Percentiles rank a stretch among this genome's conserved stretches.
Conservation (phyloP, 1,139 yeast genomes). For the Blastobotrys arbuscula region DNA sequence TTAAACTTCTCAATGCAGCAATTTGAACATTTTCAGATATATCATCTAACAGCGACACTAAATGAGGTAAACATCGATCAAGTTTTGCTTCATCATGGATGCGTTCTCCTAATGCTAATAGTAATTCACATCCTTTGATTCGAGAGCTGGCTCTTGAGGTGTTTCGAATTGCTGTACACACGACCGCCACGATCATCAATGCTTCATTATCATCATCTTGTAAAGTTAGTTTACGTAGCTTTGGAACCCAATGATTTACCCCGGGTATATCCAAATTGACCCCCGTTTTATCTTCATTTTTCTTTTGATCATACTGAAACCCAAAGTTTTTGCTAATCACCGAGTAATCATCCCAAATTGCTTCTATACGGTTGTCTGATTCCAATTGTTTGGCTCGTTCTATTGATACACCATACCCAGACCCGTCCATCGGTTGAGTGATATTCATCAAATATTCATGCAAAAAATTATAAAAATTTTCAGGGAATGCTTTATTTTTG, state of each 20-base stretch:
- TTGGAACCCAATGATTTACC: slow-evolving; percentile 29
- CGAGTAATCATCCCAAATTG: slow-evolving; percentile 53
- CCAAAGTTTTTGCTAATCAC: slow-evolving; percentile 46
- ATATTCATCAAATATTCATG: slow-evolving; percentile 58
- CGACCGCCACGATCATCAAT: slow-evolving; percentile 55
- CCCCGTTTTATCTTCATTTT: slow-evolving; percentile 18
- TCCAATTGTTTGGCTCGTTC: slow-evolving; percentile 34
- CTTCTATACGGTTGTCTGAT: slow-evolving; percentile 57
- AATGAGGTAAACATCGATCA: slow-evolving; percentile 78
- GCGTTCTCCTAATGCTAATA: slow-evolving; percentile 70
- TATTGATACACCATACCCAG: not conserved
- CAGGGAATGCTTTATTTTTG: slow-evolving; percentile 54
- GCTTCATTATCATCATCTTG: slow-evolving; percentile 45
- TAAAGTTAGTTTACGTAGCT: slow-evolving; percentile 23
- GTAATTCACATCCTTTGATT: slow-evolving; percentile 67
- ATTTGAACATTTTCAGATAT: slow-evolving; percentile 52
- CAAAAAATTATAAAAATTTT: slow-evolving; percentile 61
- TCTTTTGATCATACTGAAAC: slow-evolving; percentile 34
- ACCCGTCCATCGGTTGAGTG: slow-evolving; percentile 28
- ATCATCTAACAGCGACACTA: slow-evolving; percentile 54
- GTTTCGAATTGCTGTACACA: slow-evolving; percentile 62
- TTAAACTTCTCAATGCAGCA: slow-evolving; percentile 34
- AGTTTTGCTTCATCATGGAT: slow-evolving; percentile 77
- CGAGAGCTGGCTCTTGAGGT: slow-evolving; percentile 58
- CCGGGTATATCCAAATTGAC: slow-evolving; percentile 50